These are phyloP conservation scores for Tulasnella sp. DNA, from an alignment of 768 basidiomycete genomes.

Conservation along the genomic window DNA sequence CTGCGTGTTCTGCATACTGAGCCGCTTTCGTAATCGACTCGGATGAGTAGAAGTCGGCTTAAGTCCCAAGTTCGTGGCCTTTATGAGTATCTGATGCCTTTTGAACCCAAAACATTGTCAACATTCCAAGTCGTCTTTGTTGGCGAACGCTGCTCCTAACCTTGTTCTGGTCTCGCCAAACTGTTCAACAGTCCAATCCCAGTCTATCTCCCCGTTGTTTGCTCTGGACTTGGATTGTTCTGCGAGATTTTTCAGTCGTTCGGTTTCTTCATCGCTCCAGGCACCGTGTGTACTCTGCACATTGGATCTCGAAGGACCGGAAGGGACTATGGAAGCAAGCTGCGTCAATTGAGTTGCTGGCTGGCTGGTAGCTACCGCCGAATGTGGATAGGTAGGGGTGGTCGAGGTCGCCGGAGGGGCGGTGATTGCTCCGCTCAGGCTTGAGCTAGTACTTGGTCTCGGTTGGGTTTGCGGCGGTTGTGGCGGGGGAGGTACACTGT, in stretches of 20 bases:
- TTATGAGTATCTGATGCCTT: constrained; percentile 75
- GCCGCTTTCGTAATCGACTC: background rate
- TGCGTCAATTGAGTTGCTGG: background rate
- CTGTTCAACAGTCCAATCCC: constrained; percentile 65
- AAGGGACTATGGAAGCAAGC: background rate
- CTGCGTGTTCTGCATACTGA: constrained; percentile 4
- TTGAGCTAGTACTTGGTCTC: background rate
- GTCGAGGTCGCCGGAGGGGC: background rate
- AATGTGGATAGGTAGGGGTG: background rate
- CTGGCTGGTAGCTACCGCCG: background rate
- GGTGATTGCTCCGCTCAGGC: background rate
- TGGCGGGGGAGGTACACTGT: background rate
- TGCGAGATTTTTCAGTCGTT: constrained; percentile 52
- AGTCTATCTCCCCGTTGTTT: constrained; percentile 51
- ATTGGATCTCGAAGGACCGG: background rate
- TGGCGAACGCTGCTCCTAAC: constrained; percentile 29
- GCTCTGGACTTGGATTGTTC: constrained; percentile 46
- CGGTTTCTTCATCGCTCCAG: constrained; percentile 71
- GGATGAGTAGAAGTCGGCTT: constrained; percentile 30
- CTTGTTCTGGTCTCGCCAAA: constrained; percentile 67
- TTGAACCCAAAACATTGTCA: too few relatives aligned
- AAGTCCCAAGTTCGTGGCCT: constrained; percentile 65
- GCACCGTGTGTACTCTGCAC: constrained; percentile 46
- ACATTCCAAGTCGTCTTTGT: background rate
- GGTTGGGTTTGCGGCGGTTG: background rate